Evolutionary conservation across 805 yeast species (phyloP).

Genomic region (Kluyveromyces aestuarii): DNA sequence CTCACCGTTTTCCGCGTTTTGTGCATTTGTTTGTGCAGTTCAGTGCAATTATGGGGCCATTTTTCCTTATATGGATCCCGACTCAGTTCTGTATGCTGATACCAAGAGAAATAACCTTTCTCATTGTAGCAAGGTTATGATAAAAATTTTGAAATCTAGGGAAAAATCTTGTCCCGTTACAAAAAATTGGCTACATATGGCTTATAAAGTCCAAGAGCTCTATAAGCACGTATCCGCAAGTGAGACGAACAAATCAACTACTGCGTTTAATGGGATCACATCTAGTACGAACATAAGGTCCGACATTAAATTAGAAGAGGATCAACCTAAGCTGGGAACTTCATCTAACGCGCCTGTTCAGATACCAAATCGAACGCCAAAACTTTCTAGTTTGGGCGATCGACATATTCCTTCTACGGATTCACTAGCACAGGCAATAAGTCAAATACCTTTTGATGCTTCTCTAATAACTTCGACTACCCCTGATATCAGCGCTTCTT

Average conservation of each 20-base stretch:
- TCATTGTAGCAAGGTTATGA: background rate
- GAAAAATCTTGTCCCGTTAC: slow-evolving; percentile 2
- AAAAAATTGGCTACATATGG: slow-evolving; percentile 5
- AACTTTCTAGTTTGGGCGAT: background rate
- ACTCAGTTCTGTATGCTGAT: slow-evolving; percentile 1
- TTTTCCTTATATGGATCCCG: slow-evolving; percentile 8
- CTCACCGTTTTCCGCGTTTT: slow-evolving; percentile 5
- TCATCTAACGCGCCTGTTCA: background rate
- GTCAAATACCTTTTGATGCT: background rate
- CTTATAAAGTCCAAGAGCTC: slow-evolving; percentile 4
- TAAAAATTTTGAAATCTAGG: slow-evolving; percentile 2
- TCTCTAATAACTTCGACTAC: background rate
- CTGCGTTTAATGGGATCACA: no score
- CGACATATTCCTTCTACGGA: background rate
- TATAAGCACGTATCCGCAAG: slow-evolving; percentile 3
- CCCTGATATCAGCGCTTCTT: background rate
- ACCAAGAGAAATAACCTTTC: background rate
- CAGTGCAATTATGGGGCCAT: slow-evolving; percentile 6
- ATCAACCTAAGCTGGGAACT: background rate
- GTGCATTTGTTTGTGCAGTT: slow-evolving; percentile 6
- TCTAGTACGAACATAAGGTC: no score
- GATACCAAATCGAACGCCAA: background rate
- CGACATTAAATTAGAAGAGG: background rate
- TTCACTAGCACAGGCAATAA: background rate
- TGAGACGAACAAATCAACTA: background rate